Evolutionary conservation across 1,284 basidiomycete genomes (phyloP), one percentile per base, ranked within the genome.

Genomic region (Melampsora occidentalis): DNA sequence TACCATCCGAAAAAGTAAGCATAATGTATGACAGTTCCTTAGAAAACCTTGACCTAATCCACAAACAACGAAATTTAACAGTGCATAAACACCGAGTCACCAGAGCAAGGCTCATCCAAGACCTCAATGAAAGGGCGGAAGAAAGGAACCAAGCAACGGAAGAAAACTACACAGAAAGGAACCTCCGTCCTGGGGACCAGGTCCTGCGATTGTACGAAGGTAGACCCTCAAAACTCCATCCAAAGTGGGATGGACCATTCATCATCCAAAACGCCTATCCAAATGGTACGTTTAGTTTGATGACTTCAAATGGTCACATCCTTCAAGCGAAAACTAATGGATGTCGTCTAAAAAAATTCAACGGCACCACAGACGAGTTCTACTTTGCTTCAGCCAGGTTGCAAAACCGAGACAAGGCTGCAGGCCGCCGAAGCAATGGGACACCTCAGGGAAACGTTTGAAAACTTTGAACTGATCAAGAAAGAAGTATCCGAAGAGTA

Each of bases 61-160:
- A 25, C 12, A 63, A 71, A n/a, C 42, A 33, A 18, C 59, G 14
- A 0, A 18, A n/a, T 2, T n/a, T 7, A 3, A 12, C 16, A 49
- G 28, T 46, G 14, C 20, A 1, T 18, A 22, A 25, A 10, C 33
- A 2, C 61, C 63, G n/a, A 12, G 48, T 1, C 6, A 42, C 14
- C 28, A 62, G 16, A 5, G 57, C 33, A 39, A 22, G 25, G 7
- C 5, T 12, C 31, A 63, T 63, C 31, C 1, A 62, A 2, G 61
- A 61, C 10, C n/a, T 71, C 12, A 71, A 71, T 20, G 9, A 16
- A 33, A 71, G 63, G 28, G 69, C 69, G 48, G 33, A 42, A 10
- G 12, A 42, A 0, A 20, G 57, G 9, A 46, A 10, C 4, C 39
- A 35, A 1, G 18, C 12, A n/a, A 25, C n/a, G 5, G 59, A 71